Base-by-base conservation (phyloP, 2,329 filamentous ascomycete genomes). In the Raffaelea ambrosiae region DNA sequence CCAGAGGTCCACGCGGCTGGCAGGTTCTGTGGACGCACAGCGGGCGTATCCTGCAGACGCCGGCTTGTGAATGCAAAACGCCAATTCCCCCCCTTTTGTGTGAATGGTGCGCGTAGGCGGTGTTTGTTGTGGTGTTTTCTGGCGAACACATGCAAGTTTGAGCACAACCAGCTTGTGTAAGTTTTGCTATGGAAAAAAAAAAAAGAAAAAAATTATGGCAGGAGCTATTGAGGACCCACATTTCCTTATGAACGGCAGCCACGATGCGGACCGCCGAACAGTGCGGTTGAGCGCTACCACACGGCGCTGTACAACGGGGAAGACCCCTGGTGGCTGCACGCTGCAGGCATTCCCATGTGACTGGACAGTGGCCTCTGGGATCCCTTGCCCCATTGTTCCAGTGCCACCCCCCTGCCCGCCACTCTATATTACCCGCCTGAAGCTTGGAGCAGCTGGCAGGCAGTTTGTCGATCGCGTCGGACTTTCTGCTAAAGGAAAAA, bases 281-380 rank as follows among this genome's bases (percentile, higher is more conserved):
- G 26, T 29, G 26, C 13, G 13, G 26, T 13, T 7, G 26, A 7
- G 26, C 26, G 7, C 13, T 29, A 13, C 7, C 13, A 13, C 26
- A 29, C 26, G 26, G 26, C 13, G 26, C 26, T 29, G 26, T 29
- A 29, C 26, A 29, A 29, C 26, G 26, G 26, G 13, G 7, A 29
- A 7, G 26, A 13, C 7, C 26, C 13, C 26, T 7, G 7, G 7
- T 7, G 7, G 26, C 26, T 29, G 26, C 40, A 41, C 40, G 40
- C 23, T 41, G 7, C 40, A 5, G 20, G 20, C 20, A 5, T 14
- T 14, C 40, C 21, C 13, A 23, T 41, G 40, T 23, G 4, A 41
- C 40, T 41, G 40, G 40, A 41, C 40, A 41, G 40, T 41, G 40
- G 40, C n/a, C n/a, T n/a, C n/a, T n/a, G n/a, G n/a, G n/a, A n/a